These are phyloP conservation scores for Ustulina deusta DNA, from an alignment of 2,329 filamentous ascomycete genomes.

Conservation along the genomic window DNA sequence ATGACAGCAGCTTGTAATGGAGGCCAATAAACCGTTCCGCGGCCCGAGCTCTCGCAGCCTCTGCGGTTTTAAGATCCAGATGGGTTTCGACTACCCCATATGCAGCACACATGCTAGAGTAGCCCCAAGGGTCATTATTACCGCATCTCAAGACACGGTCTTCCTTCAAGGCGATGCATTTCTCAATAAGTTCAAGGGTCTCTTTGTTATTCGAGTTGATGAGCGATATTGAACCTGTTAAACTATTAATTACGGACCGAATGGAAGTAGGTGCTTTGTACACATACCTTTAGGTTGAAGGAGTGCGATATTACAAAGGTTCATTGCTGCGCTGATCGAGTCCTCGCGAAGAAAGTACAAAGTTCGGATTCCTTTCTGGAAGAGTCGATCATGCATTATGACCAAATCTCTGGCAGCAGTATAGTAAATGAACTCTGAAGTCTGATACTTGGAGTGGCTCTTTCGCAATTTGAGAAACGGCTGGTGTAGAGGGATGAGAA, in stretches of 20 bases:
- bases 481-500: slow-evolving; percentile 71
- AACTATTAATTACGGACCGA: slow-evolving; percentile 32
- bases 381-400: slow-evolving; percentile 70
- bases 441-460: slow-evolving; percentile 71
- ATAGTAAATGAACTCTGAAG: slow-evolving; percentile 73
- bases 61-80: slow-evolving; percentile 66
- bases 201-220: slow-evolving; percentile 72
- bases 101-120: slow-evolving; percentile 72
- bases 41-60: slow-evolving; percentile 68
- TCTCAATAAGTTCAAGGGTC: slow-evolving; percentile 71
- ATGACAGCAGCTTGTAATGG: slow-evolving; percentile 68
- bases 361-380: slow-evolving; percentile 68
- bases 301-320: slow-evolving; percentile 71
- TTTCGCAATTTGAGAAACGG: slow-evolving; percentile 70
- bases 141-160: slow-evolving; percentile 71
- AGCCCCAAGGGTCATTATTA: slow-evolving; percentile 74
- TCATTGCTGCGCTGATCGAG: slow-evolving; percentile 69
- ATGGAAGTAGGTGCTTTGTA: background rate
- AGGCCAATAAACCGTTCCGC: slow-evolving; percentile 70
- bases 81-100: slow-evolving; percentile 70
- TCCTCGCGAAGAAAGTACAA: slow-evolving; percentile 72
- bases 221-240: slow-evolving; percentile 67
- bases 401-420: slow-evolving; percentile 72
- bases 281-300: slow-evolving; percentile 63
- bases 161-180: slow-evolving; percentile 71